Evolutionary conservation across 257 asterid species (phyloP).

Genomic region (Nicotiana tabacum): DNA sequence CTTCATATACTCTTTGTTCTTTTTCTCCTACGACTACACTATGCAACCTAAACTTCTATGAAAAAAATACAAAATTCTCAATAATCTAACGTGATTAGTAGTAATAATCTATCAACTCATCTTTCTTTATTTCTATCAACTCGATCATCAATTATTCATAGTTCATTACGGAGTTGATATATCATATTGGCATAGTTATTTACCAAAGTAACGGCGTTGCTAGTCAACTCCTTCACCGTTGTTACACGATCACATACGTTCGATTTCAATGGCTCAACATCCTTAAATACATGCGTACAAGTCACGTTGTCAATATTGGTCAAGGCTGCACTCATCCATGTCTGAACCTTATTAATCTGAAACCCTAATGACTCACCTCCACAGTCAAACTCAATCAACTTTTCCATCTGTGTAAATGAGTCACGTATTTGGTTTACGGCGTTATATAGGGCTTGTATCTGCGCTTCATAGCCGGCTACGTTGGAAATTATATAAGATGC

Average conservation of each 20-base stretch:
- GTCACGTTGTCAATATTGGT: constrained; percentile 64
- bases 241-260: constrained; percentile 47
- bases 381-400: constrained; percentile 18
- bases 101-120: no score
- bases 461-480: constrained; percentile 34
- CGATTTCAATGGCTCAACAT: constrained; percentile 35
- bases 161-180: neutral
- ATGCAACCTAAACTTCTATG: no score
- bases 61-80: no score
- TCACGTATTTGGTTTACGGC: constrained; percentile 65
- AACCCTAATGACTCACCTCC: constrained; percentile 53
- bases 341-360: constrained; percentile 77
- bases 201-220: constrained; percentile 75
- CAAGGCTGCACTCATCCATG: constrained; percentile 92
- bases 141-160: neutral
- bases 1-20: no score
- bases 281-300: constrained; percentile 68
- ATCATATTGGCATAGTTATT: constrained; percentile 44
- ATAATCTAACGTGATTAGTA: no score
- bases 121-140: no score
- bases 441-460: constrained; percentile 44
- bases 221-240: constrained; percentile 49
- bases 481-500: constrained; percentile 37
- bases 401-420: constrained; percentile 61
- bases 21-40: no score